phyloP scores from a whole-genome alignment of 2,329 filamentous ascomycete species.

The Cladosporium sphaerospermum region DNA sequence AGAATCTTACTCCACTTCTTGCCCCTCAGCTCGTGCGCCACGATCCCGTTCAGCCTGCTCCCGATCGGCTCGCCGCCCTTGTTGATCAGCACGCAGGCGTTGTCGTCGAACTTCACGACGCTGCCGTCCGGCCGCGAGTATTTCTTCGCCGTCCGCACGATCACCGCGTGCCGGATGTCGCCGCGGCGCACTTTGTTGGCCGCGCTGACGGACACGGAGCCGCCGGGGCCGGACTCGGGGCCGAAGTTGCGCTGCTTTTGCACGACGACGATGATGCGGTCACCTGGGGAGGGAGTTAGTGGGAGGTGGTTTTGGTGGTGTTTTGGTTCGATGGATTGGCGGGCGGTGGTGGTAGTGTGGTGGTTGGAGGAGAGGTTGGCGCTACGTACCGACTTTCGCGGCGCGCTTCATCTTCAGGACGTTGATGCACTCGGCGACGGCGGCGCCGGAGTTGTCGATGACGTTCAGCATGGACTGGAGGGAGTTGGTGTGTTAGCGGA shows the following conservation, averaged over 20 bases:
- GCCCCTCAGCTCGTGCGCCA: slow-evolving; percentile 79
- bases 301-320: background rate
- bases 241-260: slow-evolving; percentile 85
- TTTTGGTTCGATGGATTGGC: no score
- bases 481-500: background rate
- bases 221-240: slow-evolving; percentile 63
- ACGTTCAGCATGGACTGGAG: slow-evolving; percentile 89
- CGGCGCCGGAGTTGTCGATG: slow-evolving; percentile 99
- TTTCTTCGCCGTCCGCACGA: slow-evolving; percentile 87
- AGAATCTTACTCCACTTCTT: slow-evolving; percentile 99
- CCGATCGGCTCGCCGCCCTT: slow-evolving; percentile 95
- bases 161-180: slow-evolving; percentile 91
- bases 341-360: no score
- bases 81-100: slow-evolving; percentile 94
- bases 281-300: slow-evolving; percentile 46
- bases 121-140: slow-evolving; percentile 81
- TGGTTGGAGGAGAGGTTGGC: background rate
- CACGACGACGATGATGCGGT: slow-evolving; percentile 94
- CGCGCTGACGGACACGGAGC: slow-evolving; percentile 63
- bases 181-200: slow-evolving; percentile 93
- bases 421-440: slow-evolving; percentile 92
- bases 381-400: slow-evolving; percentile 72
- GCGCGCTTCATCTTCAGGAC: slow-evolving; percentile 84
- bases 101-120: slow-evolving; percentile 91
- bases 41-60: slow-evolving; percentile 80